Base-by-base conservation (phyloP, 352 stramenopile genomes). In the Pythium vanterpoolii region DNA sequence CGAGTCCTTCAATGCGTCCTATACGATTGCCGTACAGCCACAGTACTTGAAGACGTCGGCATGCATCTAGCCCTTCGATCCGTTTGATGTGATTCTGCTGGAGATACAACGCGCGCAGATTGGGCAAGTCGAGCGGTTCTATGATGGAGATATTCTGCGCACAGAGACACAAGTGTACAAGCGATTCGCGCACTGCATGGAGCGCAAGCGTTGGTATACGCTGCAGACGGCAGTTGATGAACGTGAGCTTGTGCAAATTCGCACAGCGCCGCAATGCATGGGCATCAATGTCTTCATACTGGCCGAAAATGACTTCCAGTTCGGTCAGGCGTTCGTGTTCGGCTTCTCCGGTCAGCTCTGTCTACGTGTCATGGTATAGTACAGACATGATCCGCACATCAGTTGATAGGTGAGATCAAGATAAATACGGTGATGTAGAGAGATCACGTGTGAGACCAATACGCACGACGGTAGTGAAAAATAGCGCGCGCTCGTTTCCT, bases 11-110 rank as follows among this genome's bases (percentile, higher is more conserved):
- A 16, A 96, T 71, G 4, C 23, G 48, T 1, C 60, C 55, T 31
- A 97, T 71, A 34, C 68, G 67, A 52, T 96, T 97, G 23, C 72
- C 69, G 34, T 74, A 89, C 28, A 96, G 45, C 86, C 89, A 97
- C 19, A 96, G 66, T 9, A 68, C 79, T 47, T 82, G 74, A 19
- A 97, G 70, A 47, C 78, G 79, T 0, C 82, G 74, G 39, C 87
- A 96, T 5, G 61, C 74, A 23, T 46, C 68, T 7, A 97, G 66
- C 0, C 83, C 87, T 55, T 95, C 77, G 39, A 97, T 92, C 43
- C 58, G 72, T 39, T 73, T 56, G 38, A 97, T 93, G 18, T 42
- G 61, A 62, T 96, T 96, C 40, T 91, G 76, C 36, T 96, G 86
- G 13, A 96, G 68, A 60, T 85, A 93, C 3, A 96, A 56, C 56